Evolutionary conservation across 2,329 filamentous ascomycete genomes (phyloP), one percentile per base, ranked within the genome.

Genomic region (Macroventuria anomochaeta): DNA sequence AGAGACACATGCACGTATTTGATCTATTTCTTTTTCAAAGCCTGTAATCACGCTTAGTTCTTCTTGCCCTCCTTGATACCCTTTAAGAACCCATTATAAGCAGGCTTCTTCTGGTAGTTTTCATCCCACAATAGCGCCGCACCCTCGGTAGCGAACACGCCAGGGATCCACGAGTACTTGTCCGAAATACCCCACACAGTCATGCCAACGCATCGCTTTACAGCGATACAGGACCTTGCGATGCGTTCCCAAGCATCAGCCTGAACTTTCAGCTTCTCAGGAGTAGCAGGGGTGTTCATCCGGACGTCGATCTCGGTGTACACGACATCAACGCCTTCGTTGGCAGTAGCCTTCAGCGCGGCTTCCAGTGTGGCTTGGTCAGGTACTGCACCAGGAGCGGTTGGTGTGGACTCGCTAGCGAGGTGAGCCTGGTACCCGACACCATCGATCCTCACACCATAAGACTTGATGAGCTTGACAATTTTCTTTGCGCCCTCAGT

Each of bases 271-370:
- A 79, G 68, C 21, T 76, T 77, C 4, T 75, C 64, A 0, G 70
- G 63, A 2, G 74, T 79, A 3, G 79, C 67, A 0, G 84, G 83
- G 1, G 84, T 73, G 8, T 72, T 73, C 20, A 70, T 69, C 56
- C 84, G 78, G 60, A 87, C 81, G 63, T 88, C 85, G 12, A 87
- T 73, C 76, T 88, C 85, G 2, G 85, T 87, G 71, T 84, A 82
- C 4, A 81, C 83, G 17, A 87, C 81, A 55, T 88, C 83, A 15
- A 85, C 76, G 17, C 79, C 80, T 3, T 83, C 77, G 3, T 78
- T 75, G 1, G 80, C 76, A 69, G 84, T 86, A 20, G 79, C 75
- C 41, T 76, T 64, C 46, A 87, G 79, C 18, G 79, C 79, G 1
- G 76, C 73, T 23, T 76, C 76, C 39, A 84, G 77, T 6, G 74